A percentile compares a stretch with the other conserved stretches of the same genome.
phyloP scores from a whole-genome alignment of 495 filamentous ascomycete species.

The Schizothecium vesticola region DNA sequence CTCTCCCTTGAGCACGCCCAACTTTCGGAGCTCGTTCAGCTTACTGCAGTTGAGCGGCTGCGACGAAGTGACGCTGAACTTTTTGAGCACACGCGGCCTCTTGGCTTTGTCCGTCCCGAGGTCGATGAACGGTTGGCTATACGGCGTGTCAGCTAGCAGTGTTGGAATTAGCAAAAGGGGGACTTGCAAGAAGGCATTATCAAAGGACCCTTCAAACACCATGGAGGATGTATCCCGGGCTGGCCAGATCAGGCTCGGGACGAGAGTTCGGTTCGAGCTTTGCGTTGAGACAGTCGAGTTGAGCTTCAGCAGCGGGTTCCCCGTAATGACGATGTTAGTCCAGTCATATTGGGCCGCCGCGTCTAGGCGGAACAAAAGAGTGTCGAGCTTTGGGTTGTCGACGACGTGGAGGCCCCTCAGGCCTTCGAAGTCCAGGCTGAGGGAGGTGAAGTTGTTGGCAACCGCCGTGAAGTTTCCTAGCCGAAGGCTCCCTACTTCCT shows the following conservation, averaged over 20 bases:
- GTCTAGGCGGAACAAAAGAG: background rate
- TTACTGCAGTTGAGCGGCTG: background rate
- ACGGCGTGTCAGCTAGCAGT: background rate
- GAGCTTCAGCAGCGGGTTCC: background rate
- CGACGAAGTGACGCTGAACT: background rate
- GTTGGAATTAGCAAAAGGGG: background rate
- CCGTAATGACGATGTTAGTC: background rate
- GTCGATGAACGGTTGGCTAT: background rate
- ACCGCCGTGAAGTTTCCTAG: background rate
- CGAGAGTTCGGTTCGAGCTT: background rate
- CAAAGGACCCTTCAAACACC: background rate
- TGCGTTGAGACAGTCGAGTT: background rate
- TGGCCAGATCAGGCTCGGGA: background rate
- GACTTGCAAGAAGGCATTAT: background rate
- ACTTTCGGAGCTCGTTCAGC: background rate
- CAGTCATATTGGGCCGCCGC: background rate
- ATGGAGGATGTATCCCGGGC: background rate
- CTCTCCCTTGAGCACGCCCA: background rate
- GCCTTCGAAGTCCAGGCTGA: background rate
- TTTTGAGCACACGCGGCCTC: background rate
- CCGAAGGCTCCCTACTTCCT: background rate
- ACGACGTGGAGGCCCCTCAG: background rate
- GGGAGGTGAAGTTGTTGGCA: background rate
- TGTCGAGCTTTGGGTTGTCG: background rate
- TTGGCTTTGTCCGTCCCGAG: background rate